Conservation (phyloP, 202 grass and related monocot species). For the Cymbopogon flexuosus region DNA sequence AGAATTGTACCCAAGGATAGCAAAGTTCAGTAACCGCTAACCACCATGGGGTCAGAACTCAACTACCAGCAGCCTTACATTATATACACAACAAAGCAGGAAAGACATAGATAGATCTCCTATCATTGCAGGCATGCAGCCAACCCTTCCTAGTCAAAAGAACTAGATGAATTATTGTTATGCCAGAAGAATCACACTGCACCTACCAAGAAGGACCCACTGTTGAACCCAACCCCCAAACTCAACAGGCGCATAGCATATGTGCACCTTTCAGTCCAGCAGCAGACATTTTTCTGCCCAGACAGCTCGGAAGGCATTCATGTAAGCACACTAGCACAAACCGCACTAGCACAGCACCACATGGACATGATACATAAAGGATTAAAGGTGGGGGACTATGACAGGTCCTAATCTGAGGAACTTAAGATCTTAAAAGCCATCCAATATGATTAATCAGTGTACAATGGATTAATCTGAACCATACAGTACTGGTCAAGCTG, state of each 20-base stretch:
- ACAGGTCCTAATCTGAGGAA: not conserved
- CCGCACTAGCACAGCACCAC: not conserved
- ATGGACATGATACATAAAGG: not conserved
- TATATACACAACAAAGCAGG: not conserved
- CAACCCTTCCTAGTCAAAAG: constrained; percentile 20
- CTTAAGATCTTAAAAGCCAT: not conserved
- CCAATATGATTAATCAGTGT: not conserved
- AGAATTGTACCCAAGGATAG: not conserved
- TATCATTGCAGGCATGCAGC: constrained; percentile 11
- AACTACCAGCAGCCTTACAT: not conserved
- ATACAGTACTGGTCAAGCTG: constrained; percentile 10
- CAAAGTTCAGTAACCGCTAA: constrained; percentile 12
- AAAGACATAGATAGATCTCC: constrained; percentile 1
- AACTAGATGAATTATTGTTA: constrained; percentile 30
- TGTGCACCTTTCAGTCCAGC: constrained; percentile 23
- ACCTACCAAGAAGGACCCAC: constrained; percentile 35
- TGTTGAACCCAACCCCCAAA: constrained; percentile 32
- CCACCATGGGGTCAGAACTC: not conserved
- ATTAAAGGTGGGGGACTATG: not conserved
- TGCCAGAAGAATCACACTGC: constrained; percentile 36
- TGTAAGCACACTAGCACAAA: not conserved
- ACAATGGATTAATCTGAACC: not conserved
- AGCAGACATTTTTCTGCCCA: constrained; percentile 2
- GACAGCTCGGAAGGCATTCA: constrained; percentile 1
- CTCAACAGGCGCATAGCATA: constrained; percentile 9